Conservation (phyloP, 2,329 filamentous ascomycete genomes). For the Talaromyces sp. region DNA sequence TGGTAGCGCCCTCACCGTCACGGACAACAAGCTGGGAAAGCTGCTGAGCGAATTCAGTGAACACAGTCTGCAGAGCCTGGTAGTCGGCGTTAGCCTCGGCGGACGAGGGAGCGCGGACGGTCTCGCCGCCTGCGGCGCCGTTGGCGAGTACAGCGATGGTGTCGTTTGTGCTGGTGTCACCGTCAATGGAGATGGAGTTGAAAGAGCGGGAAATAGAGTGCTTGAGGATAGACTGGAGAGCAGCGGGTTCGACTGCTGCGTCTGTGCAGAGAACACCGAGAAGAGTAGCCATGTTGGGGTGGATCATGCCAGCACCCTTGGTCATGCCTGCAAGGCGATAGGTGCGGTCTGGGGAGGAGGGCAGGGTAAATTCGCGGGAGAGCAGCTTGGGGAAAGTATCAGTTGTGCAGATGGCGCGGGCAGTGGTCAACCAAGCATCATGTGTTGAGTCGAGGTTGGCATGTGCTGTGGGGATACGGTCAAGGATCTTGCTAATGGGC, state of each 20-base stretch:
- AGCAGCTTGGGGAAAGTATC: conserved; percentile 97
- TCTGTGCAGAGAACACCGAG: conserved; percentile 92
- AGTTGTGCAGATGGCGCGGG: conserved; percentile 93
- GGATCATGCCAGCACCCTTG: conserved; percentile 98
- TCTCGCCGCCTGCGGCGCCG: conserved; percentile 77
- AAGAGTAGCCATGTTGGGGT: conserved; percentile 97
- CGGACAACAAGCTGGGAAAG: conserved; percentile 91
- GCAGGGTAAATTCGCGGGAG: conserved; percentile 80
- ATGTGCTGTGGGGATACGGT: conserved; percentile 77
- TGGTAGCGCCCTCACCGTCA: conserved; percentile 95
- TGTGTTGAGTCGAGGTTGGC: conserved; percentile 72
- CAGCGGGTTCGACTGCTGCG: conserved; percentile 70
- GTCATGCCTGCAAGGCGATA: conserved; percentile 93
- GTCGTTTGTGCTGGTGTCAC: conserved; percentile 97
- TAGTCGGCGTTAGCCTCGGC: conserved; percentile 59
- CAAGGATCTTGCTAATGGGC: conserved; percentile 86
- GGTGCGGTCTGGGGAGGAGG: conserved; percentile 72
- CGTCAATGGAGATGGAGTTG: conserved; percentile 96
- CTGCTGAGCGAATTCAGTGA: conserved; percentile 78
- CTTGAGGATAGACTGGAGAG: conserved; percentile 71
- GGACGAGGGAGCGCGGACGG: conserved; percentile 56
- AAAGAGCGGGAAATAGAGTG: conserved; percentile 81
- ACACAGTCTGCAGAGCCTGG: conserved; percentile 67
- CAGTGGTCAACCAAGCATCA: conserved; percentile 82
- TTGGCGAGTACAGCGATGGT: conserved; percentile 94